Evolutionary conservation across 139 green algal genomes (phyloP), one percentile per base, ranked within the genome.

Genomic region (Edaphochlamys debaryana): DNA sequence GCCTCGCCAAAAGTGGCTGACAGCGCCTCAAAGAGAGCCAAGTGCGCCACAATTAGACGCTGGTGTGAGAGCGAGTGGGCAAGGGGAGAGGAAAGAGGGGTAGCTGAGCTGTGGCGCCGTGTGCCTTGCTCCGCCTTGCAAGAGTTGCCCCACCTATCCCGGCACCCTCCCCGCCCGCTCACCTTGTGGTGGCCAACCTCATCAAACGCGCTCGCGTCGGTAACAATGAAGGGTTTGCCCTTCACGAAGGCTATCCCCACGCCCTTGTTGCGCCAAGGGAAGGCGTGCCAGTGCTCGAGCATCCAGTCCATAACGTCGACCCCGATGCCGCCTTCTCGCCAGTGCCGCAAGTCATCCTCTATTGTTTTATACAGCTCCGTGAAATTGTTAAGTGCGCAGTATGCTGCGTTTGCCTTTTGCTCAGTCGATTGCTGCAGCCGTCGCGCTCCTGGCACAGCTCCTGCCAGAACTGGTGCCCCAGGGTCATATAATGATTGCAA

Each of bases 181-280:
- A 82, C 75, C 62, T 72, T 68, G n/a, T 82, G 75, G 60, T 82
- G 75, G 0, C 30, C 60, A 1, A 52, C 45, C 0, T 40, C 72
- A 19, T 82, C 48, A 23, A 82, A 34, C 7, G 36, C 5, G 20
- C 30, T 42, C 3, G 75, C n/a, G 60, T 71, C 41, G 0, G 75
- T 82, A 8, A 72, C 72, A n/a, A 82, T 27, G 62, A 38, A 72
- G 5, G 75, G 75, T n/a, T 50, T 63, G 41, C 75, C 75, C n/a
- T 30, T 62, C 41, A 69, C 58, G 58, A 82, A 82, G 30, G 54
- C 27, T 3, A 82, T 63, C 1, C 75, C 75, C 8, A 50, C 75
- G 17, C 75, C 75, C 42, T 82, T 82, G 75, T 54, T 37, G 41
- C 60, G 75, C 2, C 22, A 29, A 29, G 22, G 17, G 11, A 66